Evolutionary conservation across 73 alveolate species (phyloP), one percentile per base, ranked within the genome.

Genomic region (Tetrahymena malaccensis): DNA sequence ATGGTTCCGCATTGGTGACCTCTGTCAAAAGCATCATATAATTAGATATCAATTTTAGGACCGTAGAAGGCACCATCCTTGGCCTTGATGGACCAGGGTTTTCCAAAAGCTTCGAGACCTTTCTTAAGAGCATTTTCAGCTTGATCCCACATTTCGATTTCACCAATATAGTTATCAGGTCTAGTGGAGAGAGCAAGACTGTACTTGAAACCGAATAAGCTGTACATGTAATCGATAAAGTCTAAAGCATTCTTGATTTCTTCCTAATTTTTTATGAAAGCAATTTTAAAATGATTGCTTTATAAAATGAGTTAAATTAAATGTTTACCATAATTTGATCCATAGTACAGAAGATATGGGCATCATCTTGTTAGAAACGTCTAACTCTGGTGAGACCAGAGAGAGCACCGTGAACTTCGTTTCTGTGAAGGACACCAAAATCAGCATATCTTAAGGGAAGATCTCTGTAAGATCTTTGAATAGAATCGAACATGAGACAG

Each of bases 51-150:
- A 94, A 99, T 99, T 98, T 99, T 99, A 21, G 99, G 99, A 22
- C 99, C 99, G 95, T 97, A 99, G 98, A 99, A 99, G 83, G 99
- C 99, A 31, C 99, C 99, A 93, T 99, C 99, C 13, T 99, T 99
- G 55, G 99, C 99, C 96, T 99, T 98, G 31, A 97, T 94, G 95
- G 97, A 98, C 99, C 99, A 99, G 33, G 99, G 99, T 94, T 98
- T 99, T 33, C 99, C 99, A 84, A 98, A 98, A 94, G 94, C 98
- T 96, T 99, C 97, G n/a, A 99, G 97, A 38, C 99, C 99, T 38
- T 97, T 97, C 93, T 98, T 97, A 34, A 99, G 96, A 85, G 98
- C 98, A 50, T 94, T 96, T 95, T 99, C 99, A 44, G 99, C 99
- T 96, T 96, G 94, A 89, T 97, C 99, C 99, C 99, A 99, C 57